A percentile compares a stretch with the other conserved stretches of the same genome.
Conservation (phyloP, 768 basidiomycete genomes). For the Boletus eberwhitei region DNA sequence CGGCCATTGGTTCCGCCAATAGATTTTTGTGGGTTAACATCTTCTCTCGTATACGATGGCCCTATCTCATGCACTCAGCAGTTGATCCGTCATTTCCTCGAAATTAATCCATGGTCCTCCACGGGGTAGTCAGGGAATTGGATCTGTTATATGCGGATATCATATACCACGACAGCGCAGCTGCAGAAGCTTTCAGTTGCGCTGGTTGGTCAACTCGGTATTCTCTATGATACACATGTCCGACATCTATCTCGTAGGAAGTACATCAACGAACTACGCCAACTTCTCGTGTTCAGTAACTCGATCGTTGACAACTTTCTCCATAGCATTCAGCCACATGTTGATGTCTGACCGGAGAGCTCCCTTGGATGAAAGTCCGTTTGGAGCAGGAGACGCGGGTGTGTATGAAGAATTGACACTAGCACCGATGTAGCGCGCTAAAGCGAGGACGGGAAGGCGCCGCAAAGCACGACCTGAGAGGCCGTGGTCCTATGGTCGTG, state of each 20-base stretch:
- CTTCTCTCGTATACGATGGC: not conserved
- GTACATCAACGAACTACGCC: constrained; percentile 15
- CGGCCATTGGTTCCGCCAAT: constrained; percentile 11
- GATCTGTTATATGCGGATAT: not conserved
- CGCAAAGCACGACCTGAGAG: constrained; percentile 92
- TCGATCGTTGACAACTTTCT: constrained; percentile 63
- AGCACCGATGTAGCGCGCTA: constrained; percentile 75
- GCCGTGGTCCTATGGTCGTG: constrained; percentile 50
- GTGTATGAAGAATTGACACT: constrained; percentile 30
- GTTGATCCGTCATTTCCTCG: constrained; percentile 25
- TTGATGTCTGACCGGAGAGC: constrained; percentile 42
- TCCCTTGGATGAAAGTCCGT: constrained; percentile 2
- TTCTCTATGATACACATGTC: not conserved
- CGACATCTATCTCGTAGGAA: not conserved
- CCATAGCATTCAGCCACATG: constrained; percentile 84
- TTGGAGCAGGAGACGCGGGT: not conserved
- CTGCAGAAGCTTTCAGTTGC: not conserved
- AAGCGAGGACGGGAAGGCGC: constrained; percentile 89
- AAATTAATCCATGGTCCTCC: constrained; percentile 2
- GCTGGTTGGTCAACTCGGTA: not conserved
- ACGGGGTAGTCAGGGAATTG: not conserved
- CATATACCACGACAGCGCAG: not conserved
- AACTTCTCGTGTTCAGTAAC: constrained; percentile 51
- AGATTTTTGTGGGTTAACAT: constrained; percentile 22
- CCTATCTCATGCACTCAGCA: constrained; percentile 6